Base-by-base conservation (phyloP, 2,329 filamentous ascomycete species). In the Calycina marina region DNA sequence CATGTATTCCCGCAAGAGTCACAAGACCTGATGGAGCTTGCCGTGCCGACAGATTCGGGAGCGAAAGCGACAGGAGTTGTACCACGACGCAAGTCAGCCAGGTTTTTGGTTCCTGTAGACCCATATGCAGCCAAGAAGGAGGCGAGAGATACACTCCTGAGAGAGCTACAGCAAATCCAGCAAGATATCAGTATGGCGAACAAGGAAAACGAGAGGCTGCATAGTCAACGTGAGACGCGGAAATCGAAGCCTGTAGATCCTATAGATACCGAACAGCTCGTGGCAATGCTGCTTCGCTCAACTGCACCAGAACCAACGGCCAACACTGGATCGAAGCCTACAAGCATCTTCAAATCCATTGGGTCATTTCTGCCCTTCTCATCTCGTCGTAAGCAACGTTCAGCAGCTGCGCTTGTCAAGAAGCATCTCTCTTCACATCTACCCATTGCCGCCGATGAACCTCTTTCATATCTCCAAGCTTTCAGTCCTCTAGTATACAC, bases 401-500 rank as follows among this genome's bases (percentile, higher is more conserved):
- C 44, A 3, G 41, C 44, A 17, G 34, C 51, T 8, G 49, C 55
- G 8, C 47, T 59, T 4, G 46, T 58, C 3, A 48, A 56, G 4
- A 52, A 53, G 14, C 56, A 60, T 2, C 51, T 67, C 0, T 57
- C 65, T 5, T 80, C 77, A 1, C 80, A 86, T 46, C 66, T 72
- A 2, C 62, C 62, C 1, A 62, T 85, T 56, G 63, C 68, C 1
- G 62, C 77, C 2, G 59, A 65, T 0, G 70, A 85, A 38, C 70
- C 78, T 30, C 56, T 79, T 2, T 72, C 77, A 0, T 84, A 77
- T 41, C 61, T 86, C 0, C 69, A 77, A 28, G 62, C 77, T 6
- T 84, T 90, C 45, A 79, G 72, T 0, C 71, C 77, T 0, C 63
- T 90, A 10, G 60, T 60, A 0, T 73, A 80, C 36, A 62, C 62